Percentiles rank a stretch among this genome's conserved stretches.
Conservation (phyloP, 2,329 filamentous ascomycete species). For the Dryadomyces quercivorus region DNA sequence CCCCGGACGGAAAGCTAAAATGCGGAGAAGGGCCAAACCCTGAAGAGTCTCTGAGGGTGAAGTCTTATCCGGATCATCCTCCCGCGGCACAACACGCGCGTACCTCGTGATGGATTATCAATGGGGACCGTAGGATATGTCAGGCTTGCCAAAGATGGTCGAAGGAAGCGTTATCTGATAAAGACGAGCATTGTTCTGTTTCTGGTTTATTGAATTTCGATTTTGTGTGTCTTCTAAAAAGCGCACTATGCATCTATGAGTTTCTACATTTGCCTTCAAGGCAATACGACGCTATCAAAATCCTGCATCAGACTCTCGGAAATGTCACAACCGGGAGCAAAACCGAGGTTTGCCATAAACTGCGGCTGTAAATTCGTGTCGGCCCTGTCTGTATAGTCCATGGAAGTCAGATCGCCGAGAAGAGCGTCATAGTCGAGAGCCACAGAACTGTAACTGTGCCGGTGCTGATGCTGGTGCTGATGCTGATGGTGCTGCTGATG, state of each 20-base stretch:
- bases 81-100: too few relatives aligned
- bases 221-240: background rate
- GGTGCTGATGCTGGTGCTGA: background rate
- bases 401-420: slow-evolving; percentile 38
- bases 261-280: background rate
- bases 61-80: background rate
- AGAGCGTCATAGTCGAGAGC: slow-evolving; percentile 37
- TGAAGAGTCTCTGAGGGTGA: background rate
- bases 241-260: background rate
- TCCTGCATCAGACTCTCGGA: slow-evolving; percentile 20
- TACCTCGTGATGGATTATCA: too few relatives aligned
- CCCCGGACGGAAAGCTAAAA: background rate
- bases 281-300: slow-evolving; percentile 16
- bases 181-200: background rate
- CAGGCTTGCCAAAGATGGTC: too few relatives aligned
- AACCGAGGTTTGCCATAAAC: slow-evolving; percentile 56
- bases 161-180: background rate
- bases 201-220: background rate
- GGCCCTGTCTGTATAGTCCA: slow-evolving; percentile 34
- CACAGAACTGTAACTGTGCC: background rate
- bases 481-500: background rate
- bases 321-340: slow-evolving; percentile 37
- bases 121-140: too few relatives aligned
- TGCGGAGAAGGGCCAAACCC: background rate
- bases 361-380: slow-evolving; percentile 38